phyloP scores from a whole-genome alignment of 2,329 filamentous ascomycete species.

The Parafenestella ontariensis region DNA sequence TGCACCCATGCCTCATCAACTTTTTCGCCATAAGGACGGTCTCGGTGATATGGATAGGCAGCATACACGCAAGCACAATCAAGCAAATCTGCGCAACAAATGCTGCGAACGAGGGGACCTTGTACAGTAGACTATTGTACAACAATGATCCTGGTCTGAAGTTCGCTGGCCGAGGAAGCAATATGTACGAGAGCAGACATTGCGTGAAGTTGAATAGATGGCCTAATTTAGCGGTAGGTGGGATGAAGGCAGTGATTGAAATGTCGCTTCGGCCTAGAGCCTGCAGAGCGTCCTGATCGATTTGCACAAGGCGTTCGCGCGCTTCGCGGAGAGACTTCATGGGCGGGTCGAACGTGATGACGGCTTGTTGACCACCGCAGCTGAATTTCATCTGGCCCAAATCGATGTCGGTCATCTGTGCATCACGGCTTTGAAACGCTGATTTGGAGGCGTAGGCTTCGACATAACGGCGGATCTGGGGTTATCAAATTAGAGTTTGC shows the following conservation, averaged over 20 bases:
- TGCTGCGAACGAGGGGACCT: constrained; percentile 62
- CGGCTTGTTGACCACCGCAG: constrained; percentile 57
- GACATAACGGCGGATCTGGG: constrained; percentile 73
- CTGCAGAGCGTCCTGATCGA: constrained; percentile 68
- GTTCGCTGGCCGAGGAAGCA: constrained; percentile 37
- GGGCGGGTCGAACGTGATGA: constrained; percentile 72
- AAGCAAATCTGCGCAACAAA: constrained; percentile 67
- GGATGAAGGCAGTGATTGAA: constrained; percentile 61
- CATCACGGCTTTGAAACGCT: constrained; percentile 61
- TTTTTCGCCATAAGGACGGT: constrained; percentile 56
- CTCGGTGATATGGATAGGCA: constrained; percentile 72
- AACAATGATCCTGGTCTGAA: constrained; percentile 44
- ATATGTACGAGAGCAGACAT: constrained; percentile 40
- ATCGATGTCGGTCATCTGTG: constrained; percentile 70
- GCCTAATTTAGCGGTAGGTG: constrained; percentile 52
- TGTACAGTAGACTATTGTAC: constrained; percentile 54
- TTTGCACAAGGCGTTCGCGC: constrained; percentile 73
- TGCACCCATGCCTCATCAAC: constrained; percentile 61
- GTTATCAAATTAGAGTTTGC: constrained; percentile 10
- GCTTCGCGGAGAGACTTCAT: constrained; percentile 72
- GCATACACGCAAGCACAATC: constrained; percentile 64
- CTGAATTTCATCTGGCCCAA: constrained; percentile 68
- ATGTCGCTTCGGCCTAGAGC: constrained; percentile 68
- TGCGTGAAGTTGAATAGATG: constrained; percentile 63
- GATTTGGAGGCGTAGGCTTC: constrained; percentile 71